Percentiles rank a stretch among this genome's conserved stretches.
These are phyloP conservation scores for Cutaneotrichosporon spelunceum DNA, from an alignment of 1,284 basidiomycete genomes.

Conservation along the genomic window DNA sequence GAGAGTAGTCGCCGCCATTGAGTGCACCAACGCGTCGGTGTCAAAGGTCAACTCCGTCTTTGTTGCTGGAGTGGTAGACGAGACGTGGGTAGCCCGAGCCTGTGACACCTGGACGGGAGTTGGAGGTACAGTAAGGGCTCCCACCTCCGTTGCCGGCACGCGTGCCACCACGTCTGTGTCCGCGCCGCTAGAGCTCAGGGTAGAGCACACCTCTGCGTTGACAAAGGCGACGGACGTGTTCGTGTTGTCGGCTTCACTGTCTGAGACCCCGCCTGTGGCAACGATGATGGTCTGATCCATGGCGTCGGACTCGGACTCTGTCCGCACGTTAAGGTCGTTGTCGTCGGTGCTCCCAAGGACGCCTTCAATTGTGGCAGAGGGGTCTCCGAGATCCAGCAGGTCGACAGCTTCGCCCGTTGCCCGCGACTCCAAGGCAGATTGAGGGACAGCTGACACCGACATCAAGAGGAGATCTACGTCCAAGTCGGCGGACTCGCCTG, in stretches of 20 bases:
- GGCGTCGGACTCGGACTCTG: background rate
- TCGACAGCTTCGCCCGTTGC: background rate
- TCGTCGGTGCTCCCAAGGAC: background rate
- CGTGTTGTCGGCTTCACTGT: background rate
- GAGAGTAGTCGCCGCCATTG: background rate
- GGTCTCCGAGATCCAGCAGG: background rate
- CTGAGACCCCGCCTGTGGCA: too few species aligned
- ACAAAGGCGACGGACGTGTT: background rate
- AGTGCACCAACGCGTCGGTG: background rate
- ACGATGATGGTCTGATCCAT: background rate
- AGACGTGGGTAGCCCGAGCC: too few species aligned
- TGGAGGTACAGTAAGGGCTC: background rate
- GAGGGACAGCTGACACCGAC: background rate
- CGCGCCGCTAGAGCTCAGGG: too few species aligned
- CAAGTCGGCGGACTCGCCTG: background rate
- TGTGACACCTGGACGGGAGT: too few species aligned
- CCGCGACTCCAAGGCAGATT: background rate
- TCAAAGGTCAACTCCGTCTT: background rate
- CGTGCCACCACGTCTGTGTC: background rate
- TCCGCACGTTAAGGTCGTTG: background rate
- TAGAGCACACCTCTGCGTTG: background rate
- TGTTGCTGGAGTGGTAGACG: background rate
- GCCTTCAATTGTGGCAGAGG: background rate
- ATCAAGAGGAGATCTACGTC: background rate
- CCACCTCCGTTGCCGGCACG: background rate